Percentiles rank a stretch among this genome's conserved stretches.
Evolutionary conservation across 371 early-diverging fungal genomes (phyloP).

Genomic region (Cokeromyces recurvatus): DNA sequence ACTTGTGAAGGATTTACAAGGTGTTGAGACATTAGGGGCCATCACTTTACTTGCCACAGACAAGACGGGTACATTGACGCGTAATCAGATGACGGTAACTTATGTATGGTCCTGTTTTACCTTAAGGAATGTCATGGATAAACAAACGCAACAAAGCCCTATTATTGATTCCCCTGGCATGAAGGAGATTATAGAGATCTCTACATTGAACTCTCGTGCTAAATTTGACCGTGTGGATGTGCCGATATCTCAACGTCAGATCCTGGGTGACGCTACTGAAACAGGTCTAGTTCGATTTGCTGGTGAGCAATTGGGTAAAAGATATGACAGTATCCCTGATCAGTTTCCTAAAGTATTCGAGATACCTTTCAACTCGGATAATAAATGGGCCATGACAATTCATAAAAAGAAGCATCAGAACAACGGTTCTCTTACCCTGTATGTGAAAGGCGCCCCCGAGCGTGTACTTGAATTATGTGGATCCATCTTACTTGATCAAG

Average conservation of each 20-base stretch:
- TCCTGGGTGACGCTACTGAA: constrained; percentile 92
- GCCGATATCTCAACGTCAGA: constrained; percentile 47
- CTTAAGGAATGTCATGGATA: constrained; percentile 58
- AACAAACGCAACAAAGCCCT: not conserved
- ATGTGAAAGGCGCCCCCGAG: constrained; percentile 95
- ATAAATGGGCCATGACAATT: constrained; percentile 93
- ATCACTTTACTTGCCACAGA: constrained; percentile 94
- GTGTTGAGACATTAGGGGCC: constrained; percentile 94
- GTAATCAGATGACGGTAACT: constrained; percentile 94
- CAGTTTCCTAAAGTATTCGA: constrained; percentile 86
- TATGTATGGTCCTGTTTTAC: constrained; percentile 76
- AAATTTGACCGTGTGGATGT: constrained; percentile 86
- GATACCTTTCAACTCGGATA: constrained; percentile 93
- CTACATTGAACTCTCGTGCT: constrained; percentile 75
- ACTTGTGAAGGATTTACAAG: constrained; percentile 91
- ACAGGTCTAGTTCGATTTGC: constrained; percentile 84
- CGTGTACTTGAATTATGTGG: constrained; percentile 77
- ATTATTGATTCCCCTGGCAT: constrained; percentile 49
- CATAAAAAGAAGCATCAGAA: constrained; percentile 68
- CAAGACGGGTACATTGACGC: constrained; percentile 94
- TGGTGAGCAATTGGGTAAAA: constrained; percentile 46
- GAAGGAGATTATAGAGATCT: constrained; percentile 65
- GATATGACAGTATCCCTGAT: constrained; percentile 63
- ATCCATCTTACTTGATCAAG: constrained; percentile 47
- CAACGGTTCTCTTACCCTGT: constrained; percentile 65